Evolutionary conservation across 179 eudicot species (phyloP), one percentile per base, ranked within the genome.

Genomic region (Corrigiola litoralis): DNA sequence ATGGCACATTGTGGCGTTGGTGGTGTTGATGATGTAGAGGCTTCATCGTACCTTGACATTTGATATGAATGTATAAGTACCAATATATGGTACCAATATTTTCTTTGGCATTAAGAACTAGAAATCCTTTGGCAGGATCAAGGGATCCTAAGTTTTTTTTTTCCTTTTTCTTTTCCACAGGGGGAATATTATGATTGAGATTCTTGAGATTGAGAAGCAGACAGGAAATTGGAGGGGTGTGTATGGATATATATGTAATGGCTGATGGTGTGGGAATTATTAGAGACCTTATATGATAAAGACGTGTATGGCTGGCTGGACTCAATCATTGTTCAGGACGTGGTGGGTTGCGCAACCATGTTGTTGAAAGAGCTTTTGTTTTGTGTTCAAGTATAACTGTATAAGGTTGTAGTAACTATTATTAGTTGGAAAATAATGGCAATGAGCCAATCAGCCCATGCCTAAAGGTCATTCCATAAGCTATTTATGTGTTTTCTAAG

Each of bases 221-320:
- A 25, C 57, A 73, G 48, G 72, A 53, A 61, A 53, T 67, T 67
- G 68, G 72, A 61, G 20, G 72, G 65, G 72, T 42, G 72, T 60
- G 77, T 37, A 24, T 72, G 72, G 77, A 73, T 73, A 67, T 73
- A 67, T 73, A 73, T 73, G 77, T 73, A 73, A 67, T 67, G 77
- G 66, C 53, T 32, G 14, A 41, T 42, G 46, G 45, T 40, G 52
- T 27, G 57, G 49, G 36, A 53, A 66, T 66, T 50, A 66, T 66
- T 66, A 40, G 29, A 41, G 50, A 18, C 21, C 4, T 34, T 38
- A 32, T 51, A 67, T 42, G 77, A 73, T 36, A 67, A 73, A 52
- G 71, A 73, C 72, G 64, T 73, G 77, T 67, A 73, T 67, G 72
- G 77, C 41, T 67, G 72, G 61, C 68, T 60, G 34, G 27, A 21